Evolutionary conservation across 2,329 filamentous ascomycete species (phyloP), one percentile per base, ranked within the genome.

Genomic region (Zasmidium citrigriseum): DNA sequence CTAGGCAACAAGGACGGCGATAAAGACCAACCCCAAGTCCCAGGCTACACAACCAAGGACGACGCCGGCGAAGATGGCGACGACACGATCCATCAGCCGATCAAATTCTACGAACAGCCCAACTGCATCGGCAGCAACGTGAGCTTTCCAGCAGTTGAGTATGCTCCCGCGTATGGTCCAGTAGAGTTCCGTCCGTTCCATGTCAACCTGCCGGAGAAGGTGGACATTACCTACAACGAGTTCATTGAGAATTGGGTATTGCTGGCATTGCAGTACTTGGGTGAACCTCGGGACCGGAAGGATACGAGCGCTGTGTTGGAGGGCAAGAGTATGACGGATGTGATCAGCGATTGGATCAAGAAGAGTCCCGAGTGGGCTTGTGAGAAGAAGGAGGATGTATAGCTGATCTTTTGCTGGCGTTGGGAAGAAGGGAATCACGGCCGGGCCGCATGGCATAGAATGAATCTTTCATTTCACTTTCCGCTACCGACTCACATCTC

Each of bases 201-300:
- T 29, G 44, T 55, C 46, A 70, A 68, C 11, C 78, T 84, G 16
- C 90, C 91, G 0, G 84, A 89, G 53, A 87, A 76, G 0, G 91
- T 99, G 0, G 93, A 98, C 72, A 73, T 99, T 7, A 86, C 97
- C 14, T 99, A 96, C 71, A 85, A 96, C 58, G 92, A 96, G 72
- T 99, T 97, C 73, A 87, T 98, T 34, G 84, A 95, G 75, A 87
- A 87, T 10, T 96, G 89, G 83, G 78, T 98, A 41, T 75, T 96
- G 18, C 77, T 89, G 11, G 92, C 91, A 2, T 78, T 96, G 61
- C 86, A 87, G 59, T 86, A 82, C 64, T 71, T 83, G 10, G 82
- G 82, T 1, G 73, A 82, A 52, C 78, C 78, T 58, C 78, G 82
- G 64, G 74, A 77, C 44, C 73, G 77, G 20, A 71, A 76, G 29